These are phyloP conservation scores for Amaranthus hypochondriacus DNA, from an alignment of 148 eudicot genomes.

Conservation along the genomic window DNA sequence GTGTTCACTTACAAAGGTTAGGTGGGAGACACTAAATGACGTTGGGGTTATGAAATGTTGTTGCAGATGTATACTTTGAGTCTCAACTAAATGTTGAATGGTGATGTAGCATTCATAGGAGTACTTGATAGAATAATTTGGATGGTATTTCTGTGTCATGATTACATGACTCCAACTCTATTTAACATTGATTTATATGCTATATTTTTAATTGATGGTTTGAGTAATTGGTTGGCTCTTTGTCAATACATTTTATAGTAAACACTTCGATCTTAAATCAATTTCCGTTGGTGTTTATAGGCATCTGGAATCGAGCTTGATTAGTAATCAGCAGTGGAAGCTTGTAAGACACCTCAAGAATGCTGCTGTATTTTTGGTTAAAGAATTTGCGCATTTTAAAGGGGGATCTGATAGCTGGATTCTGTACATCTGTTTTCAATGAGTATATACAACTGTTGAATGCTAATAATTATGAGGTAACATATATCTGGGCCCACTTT, in stretches of 20 bases:
- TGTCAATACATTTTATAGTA: not conserved
- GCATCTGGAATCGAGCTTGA: constrained; percentile 45
- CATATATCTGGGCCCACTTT: not conserved
- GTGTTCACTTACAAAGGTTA: too few species aligned
- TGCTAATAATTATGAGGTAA: constrained; percentile 55
- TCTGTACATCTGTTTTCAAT: constrained; percentile 40
- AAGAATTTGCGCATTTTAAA: constrained; percentile 32
- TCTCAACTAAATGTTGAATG: not conserved
- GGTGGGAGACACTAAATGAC: too few species aligned
- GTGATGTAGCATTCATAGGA: not conserved
- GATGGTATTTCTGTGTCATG: not conserved
- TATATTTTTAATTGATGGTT: not conserved
- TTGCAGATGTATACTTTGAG: not conserved
- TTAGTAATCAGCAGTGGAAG: constrained; percentile 45
- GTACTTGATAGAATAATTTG: not conserved
- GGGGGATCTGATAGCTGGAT: constrained; percentile 38
- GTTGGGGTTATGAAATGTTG: too few species aligned
- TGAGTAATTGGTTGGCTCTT: not conserved
- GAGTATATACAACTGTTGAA: constrained; percentile 48
- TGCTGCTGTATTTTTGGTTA: constrained; percentile 45
- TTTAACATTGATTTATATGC: not conserved
- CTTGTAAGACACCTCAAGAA: constrained; percentile 48
- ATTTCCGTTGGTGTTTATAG: constrained; percentile 23
- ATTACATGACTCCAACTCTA: not conserved
- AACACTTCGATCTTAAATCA: not conserved